Percentiles rank a stretch among this genome's conserved stretches.
Conservation (phyloP, 2,329 filamentous ascomycete genomes). For the Podosphaera leucotricha region DNA sequence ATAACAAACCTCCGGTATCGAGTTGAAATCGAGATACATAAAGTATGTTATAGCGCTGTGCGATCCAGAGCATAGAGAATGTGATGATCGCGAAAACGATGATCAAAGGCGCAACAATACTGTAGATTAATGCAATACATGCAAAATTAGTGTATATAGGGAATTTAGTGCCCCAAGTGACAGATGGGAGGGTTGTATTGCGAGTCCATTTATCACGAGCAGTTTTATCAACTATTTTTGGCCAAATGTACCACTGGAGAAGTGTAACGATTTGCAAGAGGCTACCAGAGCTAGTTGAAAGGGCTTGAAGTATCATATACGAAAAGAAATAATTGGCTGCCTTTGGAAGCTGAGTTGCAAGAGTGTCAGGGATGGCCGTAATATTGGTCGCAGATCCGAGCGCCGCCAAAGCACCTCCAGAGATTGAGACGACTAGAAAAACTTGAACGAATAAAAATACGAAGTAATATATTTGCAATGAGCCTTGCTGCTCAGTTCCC, state of each 20-base stretch:
- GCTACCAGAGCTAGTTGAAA: slow-evolving; percentile 75
- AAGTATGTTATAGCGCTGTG: slow-evolving; percentile 88
- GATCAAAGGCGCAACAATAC: slow-evolving; percentile 71
- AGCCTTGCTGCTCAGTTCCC: slow-evolving; percentile 50
- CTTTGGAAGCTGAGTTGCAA: slow-evolving; percentile 61
- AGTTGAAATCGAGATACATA: slow-evolving; percentile 78
- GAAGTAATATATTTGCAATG: slow-evolving; percentile 87
- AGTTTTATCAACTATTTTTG: slow-evolving; percentile 64
- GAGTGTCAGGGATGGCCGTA: slow-evolving; percentile 38
- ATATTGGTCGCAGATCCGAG: slow-evolving; percentile 29
- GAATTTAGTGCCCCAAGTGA: slow-evolving; percentile 86
- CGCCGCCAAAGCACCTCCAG: slow-evolving; percentile 45
- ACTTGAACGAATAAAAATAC: slow-evolving; percentile 84
- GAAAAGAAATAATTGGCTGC: slow-evolving; percentile 96
- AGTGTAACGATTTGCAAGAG: slow-evolving; percentile 65
- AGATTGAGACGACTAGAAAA: slow-evolving; percentile 77
- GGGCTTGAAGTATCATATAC: slow-evolving; percentile 87
- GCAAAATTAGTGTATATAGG: slow-evolving; percentile 93
- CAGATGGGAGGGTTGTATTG: slow-evolving; percentile 52
- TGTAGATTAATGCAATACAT: slow-evolving; percentile 77
- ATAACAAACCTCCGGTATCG: slow-evolving; percentile 81
- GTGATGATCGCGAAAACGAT: slow-evolving; percentile 84
- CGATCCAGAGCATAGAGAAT: slow-evolving; percentile 76
- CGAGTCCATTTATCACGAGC: slow-evolving; percentile 61
- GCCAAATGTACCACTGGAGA: slow-evolving; percentile 58